phyloP scores from a whole-genome alignment of 2,329 filamentous ascomycete species.

The Torrubiella hemipterigena region DNA sequence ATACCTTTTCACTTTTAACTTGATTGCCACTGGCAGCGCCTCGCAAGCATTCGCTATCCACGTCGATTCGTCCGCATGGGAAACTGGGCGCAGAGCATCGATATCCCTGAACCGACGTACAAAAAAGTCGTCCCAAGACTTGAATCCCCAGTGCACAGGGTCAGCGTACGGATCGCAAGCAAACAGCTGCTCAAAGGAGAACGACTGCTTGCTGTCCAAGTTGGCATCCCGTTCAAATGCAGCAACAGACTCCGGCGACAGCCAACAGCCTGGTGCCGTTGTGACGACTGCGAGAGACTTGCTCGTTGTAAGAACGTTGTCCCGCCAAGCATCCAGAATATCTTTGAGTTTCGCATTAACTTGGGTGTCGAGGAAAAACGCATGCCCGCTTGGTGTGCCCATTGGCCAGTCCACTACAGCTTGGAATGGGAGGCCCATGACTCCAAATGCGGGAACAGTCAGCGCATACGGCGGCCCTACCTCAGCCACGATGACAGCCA shows the following conservation, averaged over 20 bases:
- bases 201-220: slow-evolving; percentile 1
- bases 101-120: slow-evolving; percentile 33
- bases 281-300: slow-evolving; percentile 7
- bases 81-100: slow-evolving; percentile 38
- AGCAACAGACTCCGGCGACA: slow-evolving; percentile 7
- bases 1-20: slow-evolving; percentile 31
- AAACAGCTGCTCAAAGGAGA: slow-evolving; percentile 10
- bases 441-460: slow-evolving; percentile 13
- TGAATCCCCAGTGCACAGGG: slow-evolving; percentile 30
- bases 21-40: slow-evolving; percentile 38
- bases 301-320: slow-evolving; percentile 14
- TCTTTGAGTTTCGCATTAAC: slow-evolving; percentile 40
- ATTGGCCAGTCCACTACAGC: slow-evolving; percentile 48
- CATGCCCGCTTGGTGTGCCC: slow-evolving; percentile 39
- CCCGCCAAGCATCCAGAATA: slow-evolving; percentile 33
- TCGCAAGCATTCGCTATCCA: slow-evolving; percentile 48
- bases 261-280: slow-evolving; percentile 8
- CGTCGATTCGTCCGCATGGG: slow-evolving; percentile 22
- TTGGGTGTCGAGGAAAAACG: slow-evolving; percentile 38
- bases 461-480: slow-evolving; percentile 11
- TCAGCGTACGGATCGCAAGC: slow-evolving; percentile 9
- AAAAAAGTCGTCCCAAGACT: slow-evolving; percentile 55
- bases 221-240: slow-evolving; percentile 11
- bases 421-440: slow-evolving; percentile 44
- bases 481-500: slow-evolving; percentile 8